Percentiles rank a stretch among this genome's conserved stretches.
These are phyloP conservation scores for Dipteronia dyeriana DNA, from an alignment of 345 rosid genomes.

Conservation along the genomic window DNA sequence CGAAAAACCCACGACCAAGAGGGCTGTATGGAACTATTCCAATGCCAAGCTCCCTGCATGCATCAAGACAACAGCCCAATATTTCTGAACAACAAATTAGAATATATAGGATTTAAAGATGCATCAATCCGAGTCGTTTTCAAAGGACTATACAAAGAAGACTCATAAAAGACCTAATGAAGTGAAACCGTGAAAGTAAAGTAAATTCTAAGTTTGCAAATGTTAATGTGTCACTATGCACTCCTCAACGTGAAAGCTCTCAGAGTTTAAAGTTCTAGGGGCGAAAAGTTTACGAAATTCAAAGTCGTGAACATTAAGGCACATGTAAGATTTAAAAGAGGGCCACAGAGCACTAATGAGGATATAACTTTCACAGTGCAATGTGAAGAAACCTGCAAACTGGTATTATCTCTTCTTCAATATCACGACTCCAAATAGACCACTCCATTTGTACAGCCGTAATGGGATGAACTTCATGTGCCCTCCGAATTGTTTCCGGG, in stretches of 20 bases:
- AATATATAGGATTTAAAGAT: neutral
- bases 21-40: conserved; percentile 61
- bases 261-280: too few species aligned
- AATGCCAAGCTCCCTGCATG: conserved; percentile 55
- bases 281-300: too few species aligned
- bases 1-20: conserved; percentile 59
- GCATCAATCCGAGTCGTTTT: too few species aligned
- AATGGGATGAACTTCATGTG: conserved; percentile 63
- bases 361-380: neutral
- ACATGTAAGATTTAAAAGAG: neutral
- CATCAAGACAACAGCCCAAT: conserved; percentile 5
- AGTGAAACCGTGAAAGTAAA: too few species aligned
- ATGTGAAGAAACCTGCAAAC: conserved; percentile 42
- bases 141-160: too few species aligned
- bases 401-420: conserved; percentile 56
- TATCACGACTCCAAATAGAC: conserved; percentile 66
- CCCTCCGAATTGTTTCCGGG: conserved; percentile 62
- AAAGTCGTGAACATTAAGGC: too few species aligned
- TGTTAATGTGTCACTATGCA: neutral
- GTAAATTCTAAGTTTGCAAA: too few species aligned
- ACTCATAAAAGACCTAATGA: neutral
- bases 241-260: neutral
- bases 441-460: conserved; percentile 67
- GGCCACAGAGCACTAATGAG: neutral
- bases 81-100: neutral